Percentiles rank a stretch among this genome's conserved stretches.
phyloP scores from a whole-genome alignment of 768 basidiomycete genomes.

The Kwoniella bestiolae region DNA sequence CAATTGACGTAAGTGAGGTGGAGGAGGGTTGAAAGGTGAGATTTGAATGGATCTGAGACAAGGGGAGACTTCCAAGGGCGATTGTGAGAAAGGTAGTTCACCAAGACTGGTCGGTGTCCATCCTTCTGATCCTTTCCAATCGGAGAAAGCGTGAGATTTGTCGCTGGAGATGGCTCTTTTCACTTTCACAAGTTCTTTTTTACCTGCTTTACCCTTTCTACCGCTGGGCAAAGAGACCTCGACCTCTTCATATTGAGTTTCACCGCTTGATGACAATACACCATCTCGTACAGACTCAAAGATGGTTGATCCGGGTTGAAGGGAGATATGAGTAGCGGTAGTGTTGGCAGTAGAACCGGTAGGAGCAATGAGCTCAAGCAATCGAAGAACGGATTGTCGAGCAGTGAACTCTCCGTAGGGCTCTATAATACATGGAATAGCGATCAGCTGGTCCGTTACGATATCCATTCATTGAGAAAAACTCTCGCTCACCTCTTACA shows the following conservation, averaged over 20 bases:
- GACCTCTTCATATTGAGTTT: constrained; percentile 40
- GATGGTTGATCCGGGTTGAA: constrained; percentile 53
- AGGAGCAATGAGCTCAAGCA: constrained; percentile 54
- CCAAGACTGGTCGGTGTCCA: constrained; percentile 24
- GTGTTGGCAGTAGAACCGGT: constrained; percentile 44
- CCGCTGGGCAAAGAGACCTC: constrained; percentile 40
- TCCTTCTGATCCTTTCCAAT: constrained; percentile 46
- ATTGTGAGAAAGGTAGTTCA: constrained; percentile 41
- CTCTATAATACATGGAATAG: constrained; percentile 42
- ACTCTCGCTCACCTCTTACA: constrained; percentile 54
- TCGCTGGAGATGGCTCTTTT: constrained; percentile 32
- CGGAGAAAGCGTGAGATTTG: constrained; percentile 48
- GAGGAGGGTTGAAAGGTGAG: constrained; percentile 61
- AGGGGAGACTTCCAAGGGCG: constrained; percentile 38
- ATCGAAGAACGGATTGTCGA: constrained; percentile 58
- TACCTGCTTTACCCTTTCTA: constrained; percentile 52
- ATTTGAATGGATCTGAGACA: constrained; percentile 56
- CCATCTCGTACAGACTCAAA: constrained; percentile 58
- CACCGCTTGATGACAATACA: constrained; percentile 25
- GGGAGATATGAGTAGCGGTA: constrained; percentile 42
- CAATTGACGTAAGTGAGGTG: constrained; percentile 58
- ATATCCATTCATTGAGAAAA: background rate
- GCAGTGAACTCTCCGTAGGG: constrained; percentile 59
- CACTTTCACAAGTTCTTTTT: constrained; percentile 48
- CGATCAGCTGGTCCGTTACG: background rate